Evolutionary conservation across 345 rosid species (phyloP), one percentile per base, ranked within the genome.

Genomic region (Acer negundo): DNA sequence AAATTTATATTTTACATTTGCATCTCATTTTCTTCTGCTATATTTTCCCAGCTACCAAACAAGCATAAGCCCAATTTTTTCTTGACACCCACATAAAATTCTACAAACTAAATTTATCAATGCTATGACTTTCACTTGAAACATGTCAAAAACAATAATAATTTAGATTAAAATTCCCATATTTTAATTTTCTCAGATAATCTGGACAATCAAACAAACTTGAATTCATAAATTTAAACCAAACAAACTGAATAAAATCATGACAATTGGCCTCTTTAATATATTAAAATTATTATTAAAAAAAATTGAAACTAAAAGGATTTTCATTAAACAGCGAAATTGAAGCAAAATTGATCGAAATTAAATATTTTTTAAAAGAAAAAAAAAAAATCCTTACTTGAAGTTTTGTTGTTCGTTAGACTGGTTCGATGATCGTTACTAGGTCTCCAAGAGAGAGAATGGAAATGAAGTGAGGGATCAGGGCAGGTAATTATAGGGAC

Each of bases 401-500:
- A 67, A 68, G 69, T 62, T 61, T 55, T 31, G 62, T 15, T 53
- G n/a, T 16, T 44, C 62, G 70, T 55, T 38, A 61, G 56, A 70
- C 44, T 31, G 15, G 63, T 38, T 53, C 67, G 84, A 75, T 51
- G 80, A 71, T 81, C 81, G 70, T 67, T 67, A 70, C 67, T 73
- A 19, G 75, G 73, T 15, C 58, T n/a, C 58, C 47, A 24, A n/a
- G 17, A 51, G 67, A 55, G 70, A 67, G 68, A 17, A 2, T 44
- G 20, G 75, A 12, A 7, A 49, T 26, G 77, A 49, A 53, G 73
- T 78, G 80, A 78, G 79, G 78, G 82, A 73, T 80, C 85, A 86
- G 82, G 77, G 74, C 70, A 63, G 20, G 11, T 68, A 26, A 80
- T 55, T 64, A 75, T 83, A 80, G 82, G 81, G 89, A 66, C 83